Conservation (phyloP, 805 yeast species). For the Candida schatavii region DNA sequence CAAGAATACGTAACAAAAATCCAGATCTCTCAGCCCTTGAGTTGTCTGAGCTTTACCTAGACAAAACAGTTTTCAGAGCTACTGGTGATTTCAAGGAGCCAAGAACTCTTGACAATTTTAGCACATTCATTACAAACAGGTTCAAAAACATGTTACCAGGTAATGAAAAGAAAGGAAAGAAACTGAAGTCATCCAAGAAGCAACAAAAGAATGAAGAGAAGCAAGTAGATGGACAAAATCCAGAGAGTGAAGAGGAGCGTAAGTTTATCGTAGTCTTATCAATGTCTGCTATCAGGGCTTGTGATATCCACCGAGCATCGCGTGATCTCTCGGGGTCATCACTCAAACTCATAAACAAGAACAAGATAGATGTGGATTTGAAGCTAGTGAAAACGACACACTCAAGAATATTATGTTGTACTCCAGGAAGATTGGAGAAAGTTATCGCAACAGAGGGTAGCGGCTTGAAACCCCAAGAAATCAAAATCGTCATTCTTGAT, state of each 20-base stretch:
- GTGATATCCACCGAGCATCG: conserved; percentile 73
- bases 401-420: conserved; percentile 55
- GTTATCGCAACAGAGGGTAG: conserved; percentile 44
- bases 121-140: conserved; percentile 50
- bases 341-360: conserved; percentile 71
- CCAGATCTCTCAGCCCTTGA: conserved; percentile 75
- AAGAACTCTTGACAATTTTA: conserved; percentile 55
- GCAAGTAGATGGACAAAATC: conserved; percentile 1
- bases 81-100: conserved; percentile 54
- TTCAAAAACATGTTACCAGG: conserved; percentile 47
- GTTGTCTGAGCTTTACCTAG: conserved; percentile 60
- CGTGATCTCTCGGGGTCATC: conserved; percentile 50
- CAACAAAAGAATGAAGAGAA: conserved; percentile 7
- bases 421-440: conserved; percentile 58
- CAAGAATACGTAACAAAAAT: conserved; percentile 55
- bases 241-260: conserved; percentile 29
- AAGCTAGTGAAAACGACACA: conserved; percentile 40
- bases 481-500: conserved; percentile 58
- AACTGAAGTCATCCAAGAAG: conserved; percentile 26
- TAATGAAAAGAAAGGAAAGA: conserved; percentile 26
- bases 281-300: conserved; percentile 81
- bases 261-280: conserved; percentile 55
- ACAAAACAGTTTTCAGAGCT: conserved; percentile 55
- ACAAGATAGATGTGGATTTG: conserved; percentile 64
- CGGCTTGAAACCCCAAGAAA: conserved; percentile 38